Evolutionary conservation across 1,139 yeast species (phyloP), one percentile per base, ranked within the genome.

Genomic region (Pichia sp.): DNA sequence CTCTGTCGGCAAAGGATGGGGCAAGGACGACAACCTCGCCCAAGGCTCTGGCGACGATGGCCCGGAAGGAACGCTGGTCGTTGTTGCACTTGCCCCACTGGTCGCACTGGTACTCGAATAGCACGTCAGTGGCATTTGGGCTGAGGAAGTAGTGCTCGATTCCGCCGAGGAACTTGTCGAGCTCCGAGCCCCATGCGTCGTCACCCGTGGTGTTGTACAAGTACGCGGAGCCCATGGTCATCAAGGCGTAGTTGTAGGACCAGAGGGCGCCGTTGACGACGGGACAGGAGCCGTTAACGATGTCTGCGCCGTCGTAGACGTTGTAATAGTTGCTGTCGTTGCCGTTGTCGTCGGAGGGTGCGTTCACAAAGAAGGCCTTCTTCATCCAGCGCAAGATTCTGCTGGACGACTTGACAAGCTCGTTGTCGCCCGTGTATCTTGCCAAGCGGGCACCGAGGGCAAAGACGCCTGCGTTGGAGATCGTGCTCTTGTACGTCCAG

Each of bases 21-120:
- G 81, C 84, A 71, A 91, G 69, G 41, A 79, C 77, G 2, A 93
- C 85, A 0, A 96, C 85, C 52, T 84, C 75, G 34, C 91, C 93
- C 60, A 92, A 71, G 66, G 87, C 83, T 64, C 96, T 77, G 2
- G 93, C 71, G 64, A 87, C 84, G 60, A 86, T 85, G 3, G 93
- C 95, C 66, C 87, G 87, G 77, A 92, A 92, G 4, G 93, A 83
- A 64, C 97, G 79, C 75, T 92, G 97, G 76, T 92, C 97, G 58
- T 81, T 87, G 72, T 89, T 85, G 76, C 98, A 92, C 51, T 71
- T 73, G 27, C 71, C 73, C 3, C 75, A 67, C n/a, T 75, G 75
- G 68, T 85, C 91, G 71, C 98, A 92, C 4, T 95, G 88, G 47
- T 83, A 84, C 71, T 92, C 98, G 62, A 77, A 85, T 83, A 89